Percentiles rank a stretch among this genome's conserved stretches.
These are phyloP conservation scores for Lepidium africanum DNA, from an alignment of 345 rosid species.

Conservation along the genomic window DNA sequence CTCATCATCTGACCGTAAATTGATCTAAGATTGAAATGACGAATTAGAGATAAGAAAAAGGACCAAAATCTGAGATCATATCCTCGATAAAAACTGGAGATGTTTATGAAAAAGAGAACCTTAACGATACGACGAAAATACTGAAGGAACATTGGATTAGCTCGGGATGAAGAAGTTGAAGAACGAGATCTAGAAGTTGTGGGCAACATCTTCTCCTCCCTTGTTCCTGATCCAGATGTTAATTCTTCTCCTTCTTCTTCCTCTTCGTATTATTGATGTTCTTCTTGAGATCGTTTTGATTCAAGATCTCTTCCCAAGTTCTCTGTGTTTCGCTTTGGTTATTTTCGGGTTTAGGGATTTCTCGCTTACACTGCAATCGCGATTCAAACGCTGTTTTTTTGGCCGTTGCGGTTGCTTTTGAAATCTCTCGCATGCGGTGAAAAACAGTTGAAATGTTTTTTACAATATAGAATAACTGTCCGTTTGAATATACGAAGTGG, in stretches of 20 bases:
- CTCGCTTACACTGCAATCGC: neutral
- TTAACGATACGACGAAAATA: slow-evolving; percentile 95
- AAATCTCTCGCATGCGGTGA: too few relatives aligned
- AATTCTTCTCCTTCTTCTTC: slow-evolving; percentile 14
- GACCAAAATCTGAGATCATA: slow-evolving; percentile 25
- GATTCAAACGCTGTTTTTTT: neutral
- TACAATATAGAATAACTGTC: too few relatives aligned
- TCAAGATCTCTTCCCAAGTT: slow-evolving; percentile 25
- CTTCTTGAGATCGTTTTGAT: slow-evolving; percentile 23
- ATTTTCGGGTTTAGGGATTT: slow-evolving; percentile 19
- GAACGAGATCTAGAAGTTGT: slow-evolving; percentile 71
- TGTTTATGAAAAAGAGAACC: slow-evolving; percentile 37
- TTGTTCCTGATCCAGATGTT: slow-evolving; percentile 1
- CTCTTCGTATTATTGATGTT: neutral
- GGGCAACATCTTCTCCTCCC: slow-evolving; percentile 56
- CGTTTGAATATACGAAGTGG: neutral
- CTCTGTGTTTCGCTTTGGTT: slow-evolving; percentile 5
- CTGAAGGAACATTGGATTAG: slow-evolving; percentile 63
- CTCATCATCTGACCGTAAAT: neutral
- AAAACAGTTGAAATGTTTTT: too few relatives aligned
- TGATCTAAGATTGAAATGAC: neutral
- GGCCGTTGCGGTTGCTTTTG: neutral
- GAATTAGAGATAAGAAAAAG: neutral
- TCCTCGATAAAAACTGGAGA: slow-evolving; percentile 1
- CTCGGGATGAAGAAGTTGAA: slow-evolving; percentile 64